Base-by-base conservation (phyloP, 2,329 filamentous ascomycete species). In the Myriangium duriaei region DNA sequence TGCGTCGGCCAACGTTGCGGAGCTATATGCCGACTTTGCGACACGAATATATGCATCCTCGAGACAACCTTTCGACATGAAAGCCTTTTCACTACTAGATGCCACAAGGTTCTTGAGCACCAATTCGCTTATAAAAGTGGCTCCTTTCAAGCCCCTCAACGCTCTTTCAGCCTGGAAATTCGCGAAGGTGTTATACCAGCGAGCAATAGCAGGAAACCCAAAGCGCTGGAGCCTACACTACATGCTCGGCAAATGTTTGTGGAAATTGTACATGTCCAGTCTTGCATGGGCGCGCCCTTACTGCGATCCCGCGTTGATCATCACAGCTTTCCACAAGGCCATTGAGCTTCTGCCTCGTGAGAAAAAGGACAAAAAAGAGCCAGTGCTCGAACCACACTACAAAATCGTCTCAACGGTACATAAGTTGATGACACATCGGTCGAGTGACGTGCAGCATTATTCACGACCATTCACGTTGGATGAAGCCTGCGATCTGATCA, bases 341-440 rank as follows among this genome's bases (percentile, higher is more conserved):
- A 73, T 82, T 40, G 67, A 76, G 39, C 65, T 66, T 6, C 58
- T 79, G 15, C 77, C 78, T 2, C 45, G 47, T 7, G 51, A 51
- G 34, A 68, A 67, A 48, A 72, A 80, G 48, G 68, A 64, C 11
- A 67, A 72, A 68, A 52, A 76, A 26, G 85, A 94, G 43, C 85
- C 83, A 0, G 78, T 92, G 15, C 69, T 95, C 11, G 87, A 94
- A 55, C 87, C 87, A 3, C 86, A 94, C 54, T 94, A 92, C 66
- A 94, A 93, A 61, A 78, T 94, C 13, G 72, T 91, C 24, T 81
- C 82, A 2, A 65, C 91, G 14, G 62, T 86, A 5, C 77, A 92
- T 61, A 94, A 95, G 57, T 69, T 94, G 15, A 81, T 92, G 11
- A 65, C 65, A 18, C 54, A 57, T 16, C 58, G 59, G 35, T 55